Evolutionary conservation across 2,329 filamentous ascomycete genomes (phyloP).

Genomic region (Thielaviopsis punctulata): DNA sequence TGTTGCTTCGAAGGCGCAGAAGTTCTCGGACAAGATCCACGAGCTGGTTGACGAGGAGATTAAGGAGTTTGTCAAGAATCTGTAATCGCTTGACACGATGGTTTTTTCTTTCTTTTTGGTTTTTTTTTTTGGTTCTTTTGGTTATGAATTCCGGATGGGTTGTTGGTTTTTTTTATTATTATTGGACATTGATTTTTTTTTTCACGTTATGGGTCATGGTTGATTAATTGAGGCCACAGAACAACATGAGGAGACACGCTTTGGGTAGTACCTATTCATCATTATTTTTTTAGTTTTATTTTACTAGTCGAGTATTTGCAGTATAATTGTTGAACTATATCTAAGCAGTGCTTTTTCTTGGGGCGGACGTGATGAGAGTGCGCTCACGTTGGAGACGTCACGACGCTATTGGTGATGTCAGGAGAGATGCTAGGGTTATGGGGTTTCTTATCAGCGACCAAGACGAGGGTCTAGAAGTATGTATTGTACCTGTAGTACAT

Average conservation of each 20-base stretch:
- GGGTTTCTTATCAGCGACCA: too few species aligned
- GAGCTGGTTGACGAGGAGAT: slow-evolving; percentile 44
- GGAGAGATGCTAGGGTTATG: too few species aligned
- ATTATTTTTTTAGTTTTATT: not conserved
- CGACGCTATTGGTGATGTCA: too few species aligned
- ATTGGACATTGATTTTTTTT: not conserved
- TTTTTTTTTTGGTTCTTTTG: not conserved
- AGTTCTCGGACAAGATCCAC: slow-evolving; percentile 46
- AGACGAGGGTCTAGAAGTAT: too few species aligned
- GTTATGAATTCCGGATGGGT: not conserved
- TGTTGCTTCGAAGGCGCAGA: slow-evolving; percentile 38
- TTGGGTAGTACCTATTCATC: not conserved
- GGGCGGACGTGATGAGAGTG: too few species aligned
- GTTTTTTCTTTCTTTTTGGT: not conserved
- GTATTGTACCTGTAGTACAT: too few species aligned
- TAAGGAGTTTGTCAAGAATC: slow-evolving; percentile 27
- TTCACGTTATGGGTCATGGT: not conserved
- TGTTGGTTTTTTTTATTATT: not conserved
- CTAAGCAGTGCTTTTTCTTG: too few species aligned
- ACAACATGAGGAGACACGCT: not conserved
- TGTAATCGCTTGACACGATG: slow-evolving; percentile 1
- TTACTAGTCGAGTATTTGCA: too few species aligned
- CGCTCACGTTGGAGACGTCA: too few species aligned
- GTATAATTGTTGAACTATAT: too few species aligned
- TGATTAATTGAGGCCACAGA: not conserved